These are phyloP conservation scores for Alternaria longipes DNA, from an alignment of 2,329 filamentous ascomycete species.

Conservation along the genomic window DNA sequence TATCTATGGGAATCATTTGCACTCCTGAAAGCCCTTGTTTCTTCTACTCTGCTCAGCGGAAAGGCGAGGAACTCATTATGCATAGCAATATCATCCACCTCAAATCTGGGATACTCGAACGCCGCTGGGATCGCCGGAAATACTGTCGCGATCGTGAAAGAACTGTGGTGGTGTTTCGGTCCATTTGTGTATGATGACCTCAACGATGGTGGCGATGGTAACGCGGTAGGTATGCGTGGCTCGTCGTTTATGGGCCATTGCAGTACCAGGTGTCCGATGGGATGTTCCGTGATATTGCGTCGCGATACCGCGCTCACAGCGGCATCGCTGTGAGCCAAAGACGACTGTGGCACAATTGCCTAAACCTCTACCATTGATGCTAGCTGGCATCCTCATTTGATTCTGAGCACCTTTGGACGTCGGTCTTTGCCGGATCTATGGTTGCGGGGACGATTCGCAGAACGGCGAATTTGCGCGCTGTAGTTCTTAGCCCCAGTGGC, in stretches of 20 bases:
- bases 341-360: not conserved
- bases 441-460: not conserved
- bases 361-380: not conserved
- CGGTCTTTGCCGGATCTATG: not conserved
- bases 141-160: not conserved
- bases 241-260: no score
- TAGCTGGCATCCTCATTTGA: not conserved
- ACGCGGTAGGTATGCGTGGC: no score
- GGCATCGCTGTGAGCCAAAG: no score
- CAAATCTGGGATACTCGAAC: no score
- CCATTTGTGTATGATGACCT: no score
- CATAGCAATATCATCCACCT: not conserved
- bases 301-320: no score
- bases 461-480: not conserved
- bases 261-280: no score
- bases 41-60: not conserved
- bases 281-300: no score
- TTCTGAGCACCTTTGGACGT: not conserved
- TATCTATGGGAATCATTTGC: fast-evolving
- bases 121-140: not conserved
- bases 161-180: no score
- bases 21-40: not conserved
- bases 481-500: not conserved
- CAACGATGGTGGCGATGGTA: no score
- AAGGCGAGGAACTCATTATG: not conserved